Conservation (phyloP, 192 early-diverging fungal genomes). For the Allomyces arbusculus region DNA sequence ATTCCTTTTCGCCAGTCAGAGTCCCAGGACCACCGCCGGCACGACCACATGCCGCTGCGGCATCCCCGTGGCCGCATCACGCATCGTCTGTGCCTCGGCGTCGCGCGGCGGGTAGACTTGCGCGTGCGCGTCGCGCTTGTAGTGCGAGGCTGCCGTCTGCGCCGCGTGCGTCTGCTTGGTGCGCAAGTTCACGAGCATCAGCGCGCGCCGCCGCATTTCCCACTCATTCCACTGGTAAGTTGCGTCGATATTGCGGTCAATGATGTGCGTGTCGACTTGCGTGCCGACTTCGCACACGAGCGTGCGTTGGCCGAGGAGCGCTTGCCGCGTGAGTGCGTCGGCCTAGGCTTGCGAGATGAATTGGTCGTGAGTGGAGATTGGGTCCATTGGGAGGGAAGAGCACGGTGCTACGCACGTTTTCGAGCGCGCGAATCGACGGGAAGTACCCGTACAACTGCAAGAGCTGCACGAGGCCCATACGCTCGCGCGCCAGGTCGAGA, state of each 20-base stretch:
- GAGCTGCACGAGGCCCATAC: too few relatives aligned
- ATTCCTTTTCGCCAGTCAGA: neutral
- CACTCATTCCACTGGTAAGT: constrained; percentile 45
- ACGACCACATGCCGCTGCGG: neutral
- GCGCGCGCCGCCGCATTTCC: constrained; percentile 25
- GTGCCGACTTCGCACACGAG: constrained; percentile 28
- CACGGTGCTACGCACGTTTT: neutral
- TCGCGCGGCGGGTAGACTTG: constrained; percentile 26
- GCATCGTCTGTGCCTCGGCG: neutral
- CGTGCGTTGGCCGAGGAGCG: constrained; percentile 27
- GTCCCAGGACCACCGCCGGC: neutral
- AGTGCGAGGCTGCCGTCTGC: constrained; percentile 24
- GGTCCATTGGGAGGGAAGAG: neutral
- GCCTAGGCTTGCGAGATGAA: constrained; percentile 5
- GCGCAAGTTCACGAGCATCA: constrained; percentile 37
- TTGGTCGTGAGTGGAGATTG: too few relatives aligned
- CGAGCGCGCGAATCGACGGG: too few relatives aligned
- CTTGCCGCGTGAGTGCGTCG: constrained; percentile 26
- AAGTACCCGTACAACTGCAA: too few relatives aligned
- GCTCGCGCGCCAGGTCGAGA: too few relatives aligned
- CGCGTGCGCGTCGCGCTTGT: constrained; percentile 27
- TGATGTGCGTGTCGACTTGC: constrained; percentile 37
- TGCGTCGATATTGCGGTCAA: constrained; percentile 20
- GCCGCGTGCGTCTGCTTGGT: constrained; percentile 31
- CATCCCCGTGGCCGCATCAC: neutral